Conservation (phyloP, 805 yeast genomes). For the Pichia pseudocactophila region DNA sequence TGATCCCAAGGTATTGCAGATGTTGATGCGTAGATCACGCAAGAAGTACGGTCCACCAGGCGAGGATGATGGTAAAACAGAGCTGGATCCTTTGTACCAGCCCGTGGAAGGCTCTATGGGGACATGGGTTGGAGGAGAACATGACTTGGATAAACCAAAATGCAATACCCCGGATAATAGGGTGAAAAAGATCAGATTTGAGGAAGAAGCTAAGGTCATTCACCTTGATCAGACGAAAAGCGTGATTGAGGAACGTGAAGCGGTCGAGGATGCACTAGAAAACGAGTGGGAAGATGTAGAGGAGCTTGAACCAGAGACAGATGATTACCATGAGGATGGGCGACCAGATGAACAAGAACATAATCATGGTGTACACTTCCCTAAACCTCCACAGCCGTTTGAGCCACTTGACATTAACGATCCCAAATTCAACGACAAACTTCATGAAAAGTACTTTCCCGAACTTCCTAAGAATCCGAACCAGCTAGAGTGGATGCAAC, state of each 20-base stretch:
- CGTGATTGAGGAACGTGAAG: conserved; percentile 2
- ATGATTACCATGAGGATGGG: conserved; percentile 33
- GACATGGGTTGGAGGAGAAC: conserved; percentile 29
- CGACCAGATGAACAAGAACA: conserved; percentile 29
- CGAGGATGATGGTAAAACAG: conserved; percentile 7
- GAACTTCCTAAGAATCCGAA: conserved; percentile 77
- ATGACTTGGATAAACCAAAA: conserved; percentile 29
- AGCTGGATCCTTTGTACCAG: conserved; percentile 23
- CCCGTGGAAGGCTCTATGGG: conserved; percentile 27
- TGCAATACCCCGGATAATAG: conserved; percentile 7
- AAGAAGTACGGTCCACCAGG: conserved; percentile 30
- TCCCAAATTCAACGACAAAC: conserved; percentile 67
- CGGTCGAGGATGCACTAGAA: conserved; percentile 17
- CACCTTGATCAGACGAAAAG: conserved; percentile 16
- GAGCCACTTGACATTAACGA: conserved; percentile 50
- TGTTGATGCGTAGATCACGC: conserved; percentile 48
- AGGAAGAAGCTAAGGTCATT: conserved; percentile 26
- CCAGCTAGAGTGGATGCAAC: conserved; percentile 87
- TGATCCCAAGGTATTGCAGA: conserved; percentile 59
- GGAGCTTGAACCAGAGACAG: conserved; percentile 35
- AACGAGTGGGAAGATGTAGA: conserved; percentile 42
- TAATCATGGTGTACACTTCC: conserved; percentile 46
- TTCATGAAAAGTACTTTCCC: conserved; percentile 83
- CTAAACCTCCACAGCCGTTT: conserved; percentile 37
- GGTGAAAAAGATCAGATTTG: conserved; percentile 25